Base-by-base conservation (phyloP, 495 filamentous ascomycete genomes). In the Xylaria palmicola region DNA sequence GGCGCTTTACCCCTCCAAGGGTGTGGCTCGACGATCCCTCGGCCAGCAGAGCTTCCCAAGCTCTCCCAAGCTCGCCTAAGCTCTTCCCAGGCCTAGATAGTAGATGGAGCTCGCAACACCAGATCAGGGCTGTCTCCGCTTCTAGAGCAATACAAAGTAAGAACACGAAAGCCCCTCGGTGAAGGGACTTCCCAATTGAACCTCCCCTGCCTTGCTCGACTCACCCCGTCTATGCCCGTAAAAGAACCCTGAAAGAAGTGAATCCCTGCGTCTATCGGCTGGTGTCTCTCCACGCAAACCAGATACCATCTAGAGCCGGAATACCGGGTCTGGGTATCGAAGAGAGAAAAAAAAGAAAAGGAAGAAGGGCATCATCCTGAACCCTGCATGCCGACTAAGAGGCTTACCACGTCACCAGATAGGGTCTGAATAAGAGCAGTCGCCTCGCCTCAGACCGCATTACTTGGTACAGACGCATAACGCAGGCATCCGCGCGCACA, bases 1-100 rank as follows among this genome's bases (percentile, higher is more conserved):
- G 17, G 20, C 30, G 32, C 44, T 47, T 58, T 58, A 30, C 55
- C 55, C 55, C 55, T 58, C 55, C 44, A 49, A 58, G 44, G 3
- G 36, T 48, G 13, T 32, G 27, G 26, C 55, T 58, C 12, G 55
- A 58, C 29, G 55, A 58, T 58, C 55, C 55, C 13, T 29, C 22
- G 9, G 34, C 13, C 22, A 54, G 39, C 22, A 54, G 39, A 56
- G 39, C 53, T 56, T 17, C 51, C 12, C 26, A 44, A 9, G 13
- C 32, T 13, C 32, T n/a, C n/a, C n/a, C n/a, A n/a, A n/a, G n/a
- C n/a, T n/a, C n/a, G n/a, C n/a, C n/a, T n/a, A n/a, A n/a, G n/a
- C n/a, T n/a, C n/a, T n/a, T n/a, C n/a, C n/a, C n/a, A n/a, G n/a
- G n/a, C n/a, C n/a, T n/a, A n/a, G n/a, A n/a, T n/a, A n/a, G n/a